Base-by-base conservation (phyloP, 2,329 filamentous ascomycete genomes). In the Ceratocystis diversiconidia region DNA sequence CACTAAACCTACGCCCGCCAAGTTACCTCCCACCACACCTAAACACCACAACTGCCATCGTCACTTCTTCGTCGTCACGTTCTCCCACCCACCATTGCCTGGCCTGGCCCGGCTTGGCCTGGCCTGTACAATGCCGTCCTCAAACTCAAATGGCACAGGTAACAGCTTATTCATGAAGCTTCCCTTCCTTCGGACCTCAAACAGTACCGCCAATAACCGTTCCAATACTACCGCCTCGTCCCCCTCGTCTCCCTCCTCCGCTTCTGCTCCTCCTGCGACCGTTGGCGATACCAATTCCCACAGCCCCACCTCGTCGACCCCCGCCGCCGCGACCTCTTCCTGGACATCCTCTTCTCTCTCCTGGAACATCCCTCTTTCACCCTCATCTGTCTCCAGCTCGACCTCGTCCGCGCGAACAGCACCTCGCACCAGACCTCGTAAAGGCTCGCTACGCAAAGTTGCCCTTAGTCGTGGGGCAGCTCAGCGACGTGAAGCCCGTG, bases 371-470 rank as follows among this genome's bases (percentile, higher is more conserved):
- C 55, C 55, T 15, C 55, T 59, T n/a, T 59, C 55, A n/a, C 28
- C 55, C 7, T 36, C 55, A 5, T 59, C 55, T n/a, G 28, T 30
- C 55, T 59, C 55, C 10, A 36, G 15, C 55, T 17, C 55, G 28
- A 10, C 55, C 52, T 61, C 63, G 5, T 48, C 63, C 25, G 48
- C 63, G 3, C 52, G 50, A 41, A 43, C 63, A 8, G 32, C 52
- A 22, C 44, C 64, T 41, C 65, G 65, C 25, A 65, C 66, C n/a
- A 61, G 66, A 22, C 63, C 61, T 41, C 84, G 92, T 67, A 89
- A 88, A 73, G 91, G 90, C 3, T 96, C 92, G 10, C 78, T 96
- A 73, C 83, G 92, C 67, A 96, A 96, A 75, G 90, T 89, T 10
- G 91, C 90, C 30, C 79, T 96, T 19, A 89, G 90, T 17, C 87